Base-by-base conservation (phyloP, 495 filamentous ascomycete genomes). In the Trichocladium uniseriatum region DNA sequence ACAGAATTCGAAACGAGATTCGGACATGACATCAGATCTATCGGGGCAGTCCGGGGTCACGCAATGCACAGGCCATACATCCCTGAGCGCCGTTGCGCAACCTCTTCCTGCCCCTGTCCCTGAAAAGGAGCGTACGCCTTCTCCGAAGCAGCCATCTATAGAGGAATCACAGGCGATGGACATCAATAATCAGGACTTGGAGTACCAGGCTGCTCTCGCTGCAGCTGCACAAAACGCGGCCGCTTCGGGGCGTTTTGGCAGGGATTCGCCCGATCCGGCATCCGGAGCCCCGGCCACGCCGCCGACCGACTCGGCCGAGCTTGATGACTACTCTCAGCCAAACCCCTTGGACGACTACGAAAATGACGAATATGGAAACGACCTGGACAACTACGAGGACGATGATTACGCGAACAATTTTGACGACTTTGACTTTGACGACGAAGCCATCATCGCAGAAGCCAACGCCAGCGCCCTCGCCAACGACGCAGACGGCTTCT, bases 381-480 rank as follows among this genome's bases (percentile, higher is more conserved):
- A 51, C 28, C 43, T 28, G 8, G 39, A 48, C 18, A 43, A 62
- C 21, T 40, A 66, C 15, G 74, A 77, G 41, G 63, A 70, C 45
- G 68, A 70, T 41, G 11, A 8, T 13, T 71, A 74, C 31, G 71
- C 6, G 13, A 27, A 40, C 39, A 70, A 74, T 41, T 71, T 79
- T 42, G 78, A 56, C 45, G 76, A 82, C 44, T 79, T 78, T 51
- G 72, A 80, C 6, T 72, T 81, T 45, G 83, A 83, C 46, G 88
- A 96, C 57, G 89, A 95, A 54, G 76, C 79, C 36, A 94, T 98
- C 60, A 88, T 97, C 51, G 94, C 91, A 0, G 92, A 84, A 21
- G 92, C 92, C 16, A 98, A 98, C 55, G 91, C 91, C 6, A 88
- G 90, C 58, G 92, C 86, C 18, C 75, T 98, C 4, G 92, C 92